These are phyloP conservation scores for Colletotrichum lini DNA, from an alignment of 2,329 filamentous ascomycete genomes.

Conservation along the genomic window DNA sequence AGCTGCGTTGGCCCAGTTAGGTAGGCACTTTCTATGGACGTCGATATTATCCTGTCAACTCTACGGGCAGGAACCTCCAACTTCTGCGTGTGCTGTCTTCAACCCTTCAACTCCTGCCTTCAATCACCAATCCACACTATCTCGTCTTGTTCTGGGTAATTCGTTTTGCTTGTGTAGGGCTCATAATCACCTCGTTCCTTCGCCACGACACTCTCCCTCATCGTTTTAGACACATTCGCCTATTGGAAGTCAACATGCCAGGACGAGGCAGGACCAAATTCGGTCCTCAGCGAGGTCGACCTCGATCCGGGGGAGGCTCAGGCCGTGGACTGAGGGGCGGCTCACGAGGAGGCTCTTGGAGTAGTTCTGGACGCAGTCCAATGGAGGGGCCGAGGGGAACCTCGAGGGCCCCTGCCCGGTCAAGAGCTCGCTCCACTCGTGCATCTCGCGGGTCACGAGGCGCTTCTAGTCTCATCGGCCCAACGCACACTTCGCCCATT, in stretches of 20 bases:
- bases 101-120: too few species aligned
- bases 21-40: too few species aligned
- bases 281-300: slow-evolving; percentile 1
- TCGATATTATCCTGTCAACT: too few species aligned
- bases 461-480: slow-evolving; percentile 5
- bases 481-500: slow-evolving; percentile 17
- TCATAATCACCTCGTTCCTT: background rate
- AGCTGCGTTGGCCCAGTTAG: background rate
- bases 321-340: background rate
- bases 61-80: background rate
- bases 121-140: too few species aligned
- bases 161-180: too few species aligned
- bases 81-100: too few species aligned
- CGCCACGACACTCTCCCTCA: too few species aligned
- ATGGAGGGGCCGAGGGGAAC: background rate
- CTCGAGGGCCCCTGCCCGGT: background rate
- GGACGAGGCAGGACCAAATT: background rate
- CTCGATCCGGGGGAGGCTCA: background rate
- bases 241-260: background rate
- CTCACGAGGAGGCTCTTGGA: background rate
- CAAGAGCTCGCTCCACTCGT: background rate
- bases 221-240: too few species aligned
- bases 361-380: background rate
- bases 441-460: slow-evolving; percentile 1
- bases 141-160: too few species aligned